Conservation (phyloP, 139 green algal species). For the Chlamydomonas asymmetrica region DNA sequence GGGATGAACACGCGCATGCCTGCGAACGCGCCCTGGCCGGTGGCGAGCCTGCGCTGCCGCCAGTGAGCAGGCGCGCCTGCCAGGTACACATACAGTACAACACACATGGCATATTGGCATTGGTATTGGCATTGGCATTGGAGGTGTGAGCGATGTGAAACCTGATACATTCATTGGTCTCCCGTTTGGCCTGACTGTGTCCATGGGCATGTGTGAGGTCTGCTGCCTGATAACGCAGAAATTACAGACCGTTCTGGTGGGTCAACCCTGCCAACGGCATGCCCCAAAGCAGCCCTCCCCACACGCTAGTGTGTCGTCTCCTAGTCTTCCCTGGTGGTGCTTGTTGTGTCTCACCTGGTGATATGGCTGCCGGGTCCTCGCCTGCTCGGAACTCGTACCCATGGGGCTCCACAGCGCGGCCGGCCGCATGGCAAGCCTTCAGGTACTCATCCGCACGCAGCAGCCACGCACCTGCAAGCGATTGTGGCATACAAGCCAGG, state of each 20-base stretch:
- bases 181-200: not conserved
- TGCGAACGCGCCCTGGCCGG: constrained; percentile 6
- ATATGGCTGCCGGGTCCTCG: constrained; percentile 10
- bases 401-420: not conserved
- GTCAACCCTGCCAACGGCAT: too few relatives aligned
- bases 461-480: constrained; percentile 25
- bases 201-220: not conserved
- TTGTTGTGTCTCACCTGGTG: not conserved
- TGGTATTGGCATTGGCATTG: not conserved
- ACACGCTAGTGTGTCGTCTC: not conserved
- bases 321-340: not conserved
- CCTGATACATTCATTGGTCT: not conserved
- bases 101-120: too few relatives aligned
- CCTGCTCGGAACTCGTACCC: constrained; percentile 8
- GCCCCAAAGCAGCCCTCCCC: not conserved
- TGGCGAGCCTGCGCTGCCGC: not conserved
- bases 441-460: constrained; percentile 4
- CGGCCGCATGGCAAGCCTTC: not conserved
- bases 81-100: too few relatives aligned
- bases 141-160: not conserved
- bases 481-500: not conserved
- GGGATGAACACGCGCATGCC: constrained; percentile 7
- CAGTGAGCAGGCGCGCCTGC: constrained; percentile 24
- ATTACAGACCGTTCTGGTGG: too few relatives aligned
- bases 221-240: not conserved